Evolutionary conservation across 352 stramenopile species (phyloP).

Genomic region (Phytophthora cactorum): DNA sequence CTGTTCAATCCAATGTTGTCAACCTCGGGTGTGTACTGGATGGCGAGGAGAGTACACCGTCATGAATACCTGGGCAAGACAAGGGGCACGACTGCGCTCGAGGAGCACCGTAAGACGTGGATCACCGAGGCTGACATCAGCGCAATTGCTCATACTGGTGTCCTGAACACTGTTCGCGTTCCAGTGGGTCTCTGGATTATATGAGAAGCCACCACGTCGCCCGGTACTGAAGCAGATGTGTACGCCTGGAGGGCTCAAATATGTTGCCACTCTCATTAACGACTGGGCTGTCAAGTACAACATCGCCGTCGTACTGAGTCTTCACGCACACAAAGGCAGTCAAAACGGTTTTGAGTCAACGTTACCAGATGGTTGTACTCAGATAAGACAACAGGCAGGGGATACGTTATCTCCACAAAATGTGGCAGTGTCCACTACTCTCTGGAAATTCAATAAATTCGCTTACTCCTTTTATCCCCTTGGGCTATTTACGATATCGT

Average conservation of each 20-base stretch:
- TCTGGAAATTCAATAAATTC: too few species aligned
- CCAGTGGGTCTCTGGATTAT: constrained; percentile 55
- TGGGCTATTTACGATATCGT: too few species aligned
- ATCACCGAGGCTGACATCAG: constrained; percentile 31
- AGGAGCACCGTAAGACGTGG: constrained; percentile 19
- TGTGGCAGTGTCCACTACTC: too few species aligned
- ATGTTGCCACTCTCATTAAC: constrained; percentile 62
- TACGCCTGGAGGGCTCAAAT: constrained; percentile 42
- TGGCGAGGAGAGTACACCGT: constrained; percentile 20
- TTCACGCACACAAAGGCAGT: too few species aligned
- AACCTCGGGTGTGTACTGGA: constrained; percentile 29
- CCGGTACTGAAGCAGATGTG: constrained; percentile 21
- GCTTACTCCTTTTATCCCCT: too few species aligned
- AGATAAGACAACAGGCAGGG: too few species aligned
- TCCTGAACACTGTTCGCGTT: constrained; percentile 56
- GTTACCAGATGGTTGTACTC: too few species aligned
- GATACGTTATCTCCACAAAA: too few species aligned
- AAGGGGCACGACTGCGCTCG: constrained; percentile 16
- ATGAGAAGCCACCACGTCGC: constrained; percentile 30
- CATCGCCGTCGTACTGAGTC: too few species aligned
- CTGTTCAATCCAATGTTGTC: constrained; percentile 15
- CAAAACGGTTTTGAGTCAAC: too few species aligned
- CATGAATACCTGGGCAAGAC: constrained; percentile 16
- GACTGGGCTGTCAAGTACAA: constrained; percentile 43
- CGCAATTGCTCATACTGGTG: constrained; percentile 18